Conservation (phyloP, 176 grass and related monocot genomes). For the Miscanthus lutarioriparius region DNA sequence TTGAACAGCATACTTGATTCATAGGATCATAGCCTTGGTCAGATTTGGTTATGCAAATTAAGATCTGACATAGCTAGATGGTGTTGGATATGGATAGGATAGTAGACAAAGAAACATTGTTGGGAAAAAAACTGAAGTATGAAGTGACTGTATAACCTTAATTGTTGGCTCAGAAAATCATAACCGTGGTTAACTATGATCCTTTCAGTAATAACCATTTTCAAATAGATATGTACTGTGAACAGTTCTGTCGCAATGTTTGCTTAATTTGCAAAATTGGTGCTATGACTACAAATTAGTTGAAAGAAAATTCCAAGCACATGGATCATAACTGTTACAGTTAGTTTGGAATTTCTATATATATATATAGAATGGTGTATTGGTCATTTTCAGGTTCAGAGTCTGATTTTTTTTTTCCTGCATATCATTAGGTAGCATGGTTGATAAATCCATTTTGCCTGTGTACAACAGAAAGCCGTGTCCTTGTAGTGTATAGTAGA, state of each 20-base stretch:
- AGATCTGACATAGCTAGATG: background rate
- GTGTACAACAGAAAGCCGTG: background rate
- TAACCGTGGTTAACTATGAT: background rate
- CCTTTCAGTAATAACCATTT: background rate
- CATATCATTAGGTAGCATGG: background rate
- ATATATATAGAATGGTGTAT: background rate
- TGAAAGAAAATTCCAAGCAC: background rate
- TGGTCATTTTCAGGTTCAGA: background rate
- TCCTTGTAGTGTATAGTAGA: background rate
- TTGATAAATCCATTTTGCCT: background rate
- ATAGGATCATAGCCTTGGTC: background rate
- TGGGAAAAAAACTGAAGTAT: background rate
- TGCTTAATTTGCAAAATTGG: background rate
- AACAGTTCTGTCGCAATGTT: background rate
- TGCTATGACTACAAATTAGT: background rate
- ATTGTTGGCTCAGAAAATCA: background rate
- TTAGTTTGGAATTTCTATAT: background rate
- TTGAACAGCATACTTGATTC: background rate
- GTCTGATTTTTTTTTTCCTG: background rate
- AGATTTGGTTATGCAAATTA: background rate
- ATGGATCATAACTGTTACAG: background rate
- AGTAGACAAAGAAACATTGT: background rate
- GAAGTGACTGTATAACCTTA: background rate
- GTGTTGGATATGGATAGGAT: background rate
- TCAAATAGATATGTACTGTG: background rate